phyloP scores from a whole-genome alignment of 371 early-diverging fungal species.

The Aphelidium insulamus region DNA sequence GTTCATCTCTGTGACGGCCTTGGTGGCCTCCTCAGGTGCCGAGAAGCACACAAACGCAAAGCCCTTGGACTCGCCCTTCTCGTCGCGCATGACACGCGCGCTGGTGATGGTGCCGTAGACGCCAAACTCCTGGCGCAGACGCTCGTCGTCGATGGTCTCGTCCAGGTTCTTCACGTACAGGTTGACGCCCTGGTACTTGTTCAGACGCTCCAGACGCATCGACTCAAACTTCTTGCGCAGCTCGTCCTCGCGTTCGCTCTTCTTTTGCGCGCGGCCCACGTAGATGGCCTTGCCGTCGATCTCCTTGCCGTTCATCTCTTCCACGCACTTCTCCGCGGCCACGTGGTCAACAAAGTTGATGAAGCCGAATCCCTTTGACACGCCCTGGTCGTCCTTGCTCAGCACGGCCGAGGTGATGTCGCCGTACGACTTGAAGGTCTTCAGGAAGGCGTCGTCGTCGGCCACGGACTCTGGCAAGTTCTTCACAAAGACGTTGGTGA shows the following conservation, averaged over 20 bases:
- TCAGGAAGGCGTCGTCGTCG: conserved; percentile 58
- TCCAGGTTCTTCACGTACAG: conserved; percentile 96
- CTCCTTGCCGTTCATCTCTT: conserved; percentile 79
- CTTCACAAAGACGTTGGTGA: conserved; percentile 97
- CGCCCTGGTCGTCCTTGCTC: conserved; percentile 49
- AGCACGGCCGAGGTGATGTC: conserved; percentile 60
- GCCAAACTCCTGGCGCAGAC: conserved; percentile 80
- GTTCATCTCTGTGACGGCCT: conserved; percentile 78
- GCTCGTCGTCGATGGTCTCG: conserved; percentile 83
- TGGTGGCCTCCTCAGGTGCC: conserved; percentile 70
- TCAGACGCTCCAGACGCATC: conserved; percentile 75
- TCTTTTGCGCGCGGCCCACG: conserved; percentile 96
- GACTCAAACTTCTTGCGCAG: conserved; percentile 80
- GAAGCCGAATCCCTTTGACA: conserved; percentile 84
- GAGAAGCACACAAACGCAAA: conserved; percentile 85
- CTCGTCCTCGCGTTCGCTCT: conserved; percentile 92
- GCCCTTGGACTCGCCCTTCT: conserved; percentile 53
- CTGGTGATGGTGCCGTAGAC: conserved; percentile 87
- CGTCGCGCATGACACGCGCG: conserved; percentile 92
- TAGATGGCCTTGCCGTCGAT: conserved; percentile 75
- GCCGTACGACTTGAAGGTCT: conserved; percentile 71
- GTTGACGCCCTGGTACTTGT: conserved; percentile 95
- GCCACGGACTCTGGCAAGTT: conserved; percentile 69
- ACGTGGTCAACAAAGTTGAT: conserved; percentile 91
- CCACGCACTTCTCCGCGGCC: conserved; percentile 76